Conservation (phyloP, 1,284 basidiomycete genomes). For the Ustilago loliicola region DNA sequence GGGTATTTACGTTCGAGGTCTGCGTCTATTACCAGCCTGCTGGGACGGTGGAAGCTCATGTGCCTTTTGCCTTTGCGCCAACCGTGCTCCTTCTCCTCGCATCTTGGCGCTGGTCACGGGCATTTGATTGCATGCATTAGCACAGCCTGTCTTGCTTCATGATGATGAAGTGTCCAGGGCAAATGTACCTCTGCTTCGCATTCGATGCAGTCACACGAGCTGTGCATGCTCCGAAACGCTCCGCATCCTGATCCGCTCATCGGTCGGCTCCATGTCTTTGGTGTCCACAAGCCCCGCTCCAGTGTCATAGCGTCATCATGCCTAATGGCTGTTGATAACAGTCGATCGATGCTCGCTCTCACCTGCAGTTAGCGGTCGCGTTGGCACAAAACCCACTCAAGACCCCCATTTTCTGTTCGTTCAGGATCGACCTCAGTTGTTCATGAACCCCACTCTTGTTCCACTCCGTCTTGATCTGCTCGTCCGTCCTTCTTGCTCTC, state of each 20-base stretch:
- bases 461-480: background rate
- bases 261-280: background rate
- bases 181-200: background rate
- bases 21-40: background rate
- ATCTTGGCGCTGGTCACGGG: conserved; percentile 8
- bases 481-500: background rate
- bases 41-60: background rate
- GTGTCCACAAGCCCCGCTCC: conserved; percentile 10
- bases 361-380: background rate
- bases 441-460: conserved; percentile 9
- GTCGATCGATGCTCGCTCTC: background rate
- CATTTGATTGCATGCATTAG: conserved; percentile 12
- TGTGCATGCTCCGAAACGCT: conserved; percentile 13
- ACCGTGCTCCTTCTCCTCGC: background rate
- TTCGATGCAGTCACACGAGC: conserved; percentile 12
- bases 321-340: conserved; percentile 5
- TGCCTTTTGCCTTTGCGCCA: conserved; percentile 1
- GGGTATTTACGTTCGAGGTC: background rate
- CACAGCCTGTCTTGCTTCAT: background rate
- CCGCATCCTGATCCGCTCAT: conserved; percentile 21
- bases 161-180: background rate
- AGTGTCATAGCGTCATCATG: conserved; percentile 29
- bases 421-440: background rate
- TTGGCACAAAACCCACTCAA: background rate
- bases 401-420: conserved; percentile 3